Base-by-base conservation (phyloP, 257 asterid species). In the Solanum tacnaense region DNA sequence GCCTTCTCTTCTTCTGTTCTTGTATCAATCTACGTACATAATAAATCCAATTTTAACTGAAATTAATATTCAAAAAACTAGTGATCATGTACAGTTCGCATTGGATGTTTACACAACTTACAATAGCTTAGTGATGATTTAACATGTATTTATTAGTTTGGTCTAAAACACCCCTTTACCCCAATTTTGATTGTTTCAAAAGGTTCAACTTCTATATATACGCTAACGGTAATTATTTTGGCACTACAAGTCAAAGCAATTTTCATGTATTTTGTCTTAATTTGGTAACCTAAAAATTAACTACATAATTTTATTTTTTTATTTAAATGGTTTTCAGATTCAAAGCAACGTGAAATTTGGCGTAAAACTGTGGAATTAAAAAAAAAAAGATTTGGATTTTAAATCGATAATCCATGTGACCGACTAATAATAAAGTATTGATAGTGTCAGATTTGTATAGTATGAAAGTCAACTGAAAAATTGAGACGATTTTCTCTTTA, bases 1-100 rank as follows among this genome's bases (percentile, higher is more conserved):
- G 91, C 92, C 91, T 93, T 93, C 89, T 94, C 94, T 84, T 93
- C 93, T 27, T 46, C 95, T 0, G 92, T 85, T 83, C 94, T 60
- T 27, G 32, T 52, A 65, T 92, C 96, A 88, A 38, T 88, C 92
- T 93, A 52, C 46, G 46, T 39, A 39, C 39, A 78, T 41, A 7
- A 76, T 32, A 72, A 9, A 7, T 71, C 79, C 44, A 72, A 71
- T 16, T 31, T 73, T 7, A 34, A 35, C 12, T 73, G 5, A 32
- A 32, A 73, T 10, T 25, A 74, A 21, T 5, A 15, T 52, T 52
- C 23, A 16, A 52, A 52, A 49, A 5, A 35, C 36, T 35, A 49
- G 10, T 74, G 3, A 34, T 34, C 29, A 52, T 52, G 21, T 15
- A 52, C 60, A 49, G 18, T 44, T 44, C 52, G 16, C 52, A 44